Conservation (phyloP, 371 early-diverging fungal species). For the Basidiobolus heterosporus region DNA sequence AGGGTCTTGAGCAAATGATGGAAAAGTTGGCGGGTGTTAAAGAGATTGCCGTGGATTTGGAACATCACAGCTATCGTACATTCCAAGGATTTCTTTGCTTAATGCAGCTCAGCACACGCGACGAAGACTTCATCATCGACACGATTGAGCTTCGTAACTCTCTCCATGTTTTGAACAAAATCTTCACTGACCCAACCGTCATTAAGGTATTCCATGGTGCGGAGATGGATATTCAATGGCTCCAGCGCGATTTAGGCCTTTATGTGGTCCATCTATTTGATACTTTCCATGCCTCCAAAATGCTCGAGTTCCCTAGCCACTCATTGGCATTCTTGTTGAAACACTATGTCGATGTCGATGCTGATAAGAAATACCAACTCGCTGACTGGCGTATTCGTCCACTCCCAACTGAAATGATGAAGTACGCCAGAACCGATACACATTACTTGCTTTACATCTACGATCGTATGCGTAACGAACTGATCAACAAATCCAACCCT, state of each 20-base stretch:
- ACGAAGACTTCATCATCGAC: slow-evolving; percentile 80
- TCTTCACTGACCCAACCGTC: slow-evolving; percentile 72
- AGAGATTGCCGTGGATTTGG: slow-evolving; percentile 89
- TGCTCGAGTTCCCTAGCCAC: slow-evolving; percentile 38
- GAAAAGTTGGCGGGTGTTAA: slow-evolving; percentile 28
- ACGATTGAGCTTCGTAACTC: slow-evolving; percentile 65
- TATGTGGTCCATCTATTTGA: slow-evolving; percentile 93
- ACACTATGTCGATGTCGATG: slow-evolving; percentile 54
- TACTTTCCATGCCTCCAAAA: slow-evolving; percentile 74
- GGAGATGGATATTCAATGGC: slow-evolving; percentile 88
- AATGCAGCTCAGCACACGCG: slow-evolving; percentile 84
- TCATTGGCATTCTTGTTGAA: slow-evolving; percentile 71
- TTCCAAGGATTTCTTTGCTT: slow-evolving; percentile 90
- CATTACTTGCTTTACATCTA: slow-evolving; percentile 88
- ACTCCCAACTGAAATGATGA: slow-evolving; percentile 73
- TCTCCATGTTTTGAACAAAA: slow-evolving; percentile 57
- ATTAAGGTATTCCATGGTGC: slow-evolving; percentile 92
- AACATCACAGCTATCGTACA: slow-evolving; percentile 83
- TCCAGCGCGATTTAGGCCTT: slow-evolving; percentile 91
- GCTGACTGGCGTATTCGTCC: slow-evolving; percentile 97
- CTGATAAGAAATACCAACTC: slow-evolving; percentile 86
- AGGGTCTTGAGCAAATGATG: slow-evolving; percentile 40
- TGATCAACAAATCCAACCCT: slow-evolving; percentile 32
- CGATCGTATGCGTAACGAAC: slow-evolving; percentile 74
- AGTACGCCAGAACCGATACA: slow-evolving; percentile 88